Evolutionary conservation across 768 basidiomycete genomes (phyloP).

Genomic region (Sarcodon aspratus): DNA sequence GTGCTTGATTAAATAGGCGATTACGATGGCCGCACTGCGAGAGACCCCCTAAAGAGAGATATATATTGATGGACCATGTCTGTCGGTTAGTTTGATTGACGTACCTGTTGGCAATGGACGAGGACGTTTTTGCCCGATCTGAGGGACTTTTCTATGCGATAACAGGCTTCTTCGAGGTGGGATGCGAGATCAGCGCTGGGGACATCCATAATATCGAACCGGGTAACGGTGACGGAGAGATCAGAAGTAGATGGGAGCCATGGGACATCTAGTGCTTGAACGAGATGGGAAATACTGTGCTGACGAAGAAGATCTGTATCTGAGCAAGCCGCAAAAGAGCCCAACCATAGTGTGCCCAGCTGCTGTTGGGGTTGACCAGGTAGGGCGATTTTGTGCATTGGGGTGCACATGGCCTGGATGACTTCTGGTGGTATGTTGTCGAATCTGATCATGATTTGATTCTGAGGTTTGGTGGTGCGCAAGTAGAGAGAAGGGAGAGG

Average conservation of each 20-base stretch:
- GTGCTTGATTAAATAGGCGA: constrained; percentile 72
- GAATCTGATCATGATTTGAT: constrained; percentile 58
- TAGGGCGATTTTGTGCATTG: constrained; percentile 66
- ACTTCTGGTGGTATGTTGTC: constrained; percentile 65
- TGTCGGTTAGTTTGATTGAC: constrained; percentile 7
- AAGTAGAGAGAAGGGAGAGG: not conserved
- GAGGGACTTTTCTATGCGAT: constrained; percentile 50
- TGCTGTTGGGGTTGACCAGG: constrained; percentile 13
- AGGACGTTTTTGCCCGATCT: constrained; percentile 51
- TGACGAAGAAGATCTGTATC: constrained; percentile 39
- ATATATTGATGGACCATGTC: not conserved
- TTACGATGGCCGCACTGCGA: constrained; percentile 65
- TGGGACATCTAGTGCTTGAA: constrained; percentile 56
- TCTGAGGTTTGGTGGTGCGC: not conserved
- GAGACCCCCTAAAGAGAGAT: constrained; percentile 49
- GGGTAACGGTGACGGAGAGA: constrained; percentile 20
- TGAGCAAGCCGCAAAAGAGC: constrained; percentile 49
- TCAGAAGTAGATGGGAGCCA: constrained; percentile 37
- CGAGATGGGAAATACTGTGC: constrained; percentile 44
- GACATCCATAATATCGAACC: constrained; percentile 58
- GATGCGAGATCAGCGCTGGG: constrained; percentile 50
- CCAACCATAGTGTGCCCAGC: constrained; percentile 55
- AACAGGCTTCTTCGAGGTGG: constrained; percentile 30
- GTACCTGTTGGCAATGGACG: constrained; percentile 77
- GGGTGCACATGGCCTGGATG: constrained; percentile 77